Evolutionary conservation across 2,329 filamentous ascomycete species (phyloP).

Genomic region (Aspergillus floridensis): DNA sequence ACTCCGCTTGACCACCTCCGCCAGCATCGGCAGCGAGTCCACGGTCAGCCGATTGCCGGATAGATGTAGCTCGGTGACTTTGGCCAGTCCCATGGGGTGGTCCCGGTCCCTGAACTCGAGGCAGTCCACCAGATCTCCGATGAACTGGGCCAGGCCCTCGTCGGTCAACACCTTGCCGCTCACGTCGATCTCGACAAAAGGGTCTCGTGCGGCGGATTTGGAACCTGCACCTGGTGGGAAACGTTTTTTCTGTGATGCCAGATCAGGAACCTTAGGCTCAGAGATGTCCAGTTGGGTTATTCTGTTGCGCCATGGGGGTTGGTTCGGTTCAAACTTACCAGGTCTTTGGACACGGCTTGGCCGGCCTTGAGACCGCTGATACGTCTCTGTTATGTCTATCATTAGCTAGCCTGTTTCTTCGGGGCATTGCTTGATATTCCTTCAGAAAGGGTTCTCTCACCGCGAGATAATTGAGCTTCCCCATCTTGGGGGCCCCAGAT

Average conservation of each 20-base stretch:
- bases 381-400: constrained; percentile 37
- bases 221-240: constrained; percentile 30
- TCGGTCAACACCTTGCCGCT: constrained; percentile 47
- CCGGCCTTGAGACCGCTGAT: constrained; percentile 48
- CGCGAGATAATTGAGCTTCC: constrained; percentile 40
- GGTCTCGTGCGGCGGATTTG: constrained; percentile 31
- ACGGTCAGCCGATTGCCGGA: constrained; percentile 46
- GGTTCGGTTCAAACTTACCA: constrained; percentile 29
- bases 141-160: constrained; percentile 44
- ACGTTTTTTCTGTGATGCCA: constrained; percentile 32
- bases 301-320: not conserved
- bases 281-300: not conserved
- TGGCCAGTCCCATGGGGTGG: constrained; percentile 31
- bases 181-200: constrained; percentile 46
- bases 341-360: constrained; percentile 44
- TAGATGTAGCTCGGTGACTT: constrained; percentile 48
- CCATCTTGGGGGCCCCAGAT: constrained; percentile 29
- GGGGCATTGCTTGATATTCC: not conserved
- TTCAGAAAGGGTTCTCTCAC: constrained; percentile 23
- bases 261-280: constrained; percentile 1
- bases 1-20: constrained; percentile 42
- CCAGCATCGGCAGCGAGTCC: constrained; percentile 41
- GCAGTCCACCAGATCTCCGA: constrained; percentile 42
- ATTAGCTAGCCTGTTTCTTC: constrained; percentile 15
- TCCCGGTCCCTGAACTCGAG: constrained; percentile 34